Percentiles rank a stretch among this genome's conserved stretches.
Conservation (phyloP, 257 asterid species). For the Knoxia roxburghii region DNA sequence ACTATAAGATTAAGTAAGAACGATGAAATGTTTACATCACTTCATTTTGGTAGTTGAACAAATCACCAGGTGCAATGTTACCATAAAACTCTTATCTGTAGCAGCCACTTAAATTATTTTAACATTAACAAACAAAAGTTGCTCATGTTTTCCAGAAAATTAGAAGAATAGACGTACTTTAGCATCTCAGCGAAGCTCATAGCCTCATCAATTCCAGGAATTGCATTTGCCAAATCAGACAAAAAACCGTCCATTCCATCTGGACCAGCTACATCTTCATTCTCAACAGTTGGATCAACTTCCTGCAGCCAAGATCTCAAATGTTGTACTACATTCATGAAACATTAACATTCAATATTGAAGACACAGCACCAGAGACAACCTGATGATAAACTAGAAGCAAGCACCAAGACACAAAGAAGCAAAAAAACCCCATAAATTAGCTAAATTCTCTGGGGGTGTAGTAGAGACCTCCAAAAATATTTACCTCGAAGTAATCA, state of each 20-base stretch:
- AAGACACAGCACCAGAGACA: background rate
- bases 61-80: background rate
- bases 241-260: conserved; percentile 72
- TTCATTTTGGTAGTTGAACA: too few species aligned
- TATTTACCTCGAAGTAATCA: background rate
- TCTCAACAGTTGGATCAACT: conserved; percentile 88
- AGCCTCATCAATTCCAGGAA: conserved; percentile 97
- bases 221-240: conserved; percentile 83
- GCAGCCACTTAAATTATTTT: background rate
- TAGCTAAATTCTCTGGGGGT: background rate
- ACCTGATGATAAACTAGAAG: background rate
- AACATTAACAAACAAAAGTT: background rate
- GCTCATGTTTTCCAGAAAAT: background rate
- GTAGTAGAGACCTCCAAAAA: background rate
- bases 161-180: conserved; percentile 48
- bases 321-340: background rate
- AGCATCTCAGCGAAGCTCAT: conserved; percentile 99
- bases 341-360: background rate
- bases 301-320: conserved; percentile 42
- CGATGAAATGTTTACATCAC: too few species aligned
- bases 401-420: background rate
- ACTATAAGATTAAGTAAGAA: too few species aligned
- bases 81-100: background rate
- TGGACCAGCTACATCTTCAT: conserved; percentile 50
- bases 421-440: background rate